These are phyloP conservation scores for Chytriomyces sp. DNA, from an alignment of 192 early-diverging fungal species.

Conservation along the genomic window DNA sequence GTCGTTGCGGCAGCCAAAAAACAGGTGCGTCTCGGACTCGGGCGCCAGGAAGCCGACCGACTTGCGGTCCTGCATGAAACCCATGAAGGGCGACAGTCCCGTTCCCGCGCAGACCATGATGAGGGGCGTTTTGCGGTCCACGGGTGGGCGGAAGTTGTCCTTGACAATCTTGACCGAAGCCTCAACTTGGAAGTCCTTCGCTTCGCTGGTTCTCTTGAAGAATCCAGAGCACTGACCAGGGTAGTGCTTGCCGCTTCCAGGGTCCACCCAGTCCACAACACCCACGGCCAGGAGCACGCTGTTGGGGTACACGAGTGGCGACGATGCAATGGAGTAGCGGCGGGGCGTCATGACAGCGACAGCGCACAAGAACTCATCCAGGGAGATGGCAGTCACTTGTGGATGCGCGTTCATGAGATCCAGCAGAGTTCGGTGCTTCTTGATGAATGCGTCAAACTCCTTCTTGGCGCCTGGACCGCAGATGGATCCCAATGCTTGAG, in stretches of 20 bases:
- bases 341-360: slow-evolving; percentile 35
- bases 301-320: slow-evolving; percentile 5
- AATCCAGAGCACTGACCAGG: slow-evolving; percentile 28
- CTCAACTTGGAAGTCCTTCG: neutral
- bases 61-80: slow-evolving; percentile 81
- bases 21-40: slow-evolving; percentile 59
- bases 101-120: slow-evolving; percentile 89
- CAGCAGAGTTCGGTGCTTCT: slow-evolving; percentile 48
- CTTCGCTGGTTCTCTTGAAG: slow-evolving; percentile 12
- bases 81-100: slow-evolving; percentile 83
- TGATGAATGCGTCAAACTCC: slow-evolving; percentile 45
- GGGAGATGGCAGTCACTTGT: slow-evolving; percentile 33
- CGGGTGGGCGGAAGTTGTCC: slow-evolving; percentile 64
- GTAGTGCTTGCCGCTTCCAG: slow-evolving; percentile 3
- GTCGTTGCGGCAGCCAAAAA: slow-evolving; percentile 83
- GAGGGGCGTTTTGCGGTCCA: slow-evolving; percentile 56
- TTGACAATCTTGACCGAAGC: slow-evolving; percentile 20
- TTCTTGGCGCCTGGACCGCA: slow-evolving; percentile 30
- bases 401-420: slow-evolving; percentile 49
- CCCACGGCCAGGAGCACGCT: slow-evolving; percentile 24
- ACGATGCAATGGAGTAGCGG: slow-evolving; percentile 42
- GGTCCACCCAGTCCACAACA: slow-evolving; percentile 22
- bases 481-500: slow-evolving; percentile 32
- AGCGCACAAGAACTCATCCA: slow-evolving; percentile 47
- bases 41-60: slow-evolving; percentile 3